phyloP scores from a whole-genome alignment of 2,329 filamentous ascomycete genomes.

The Epichloe scottii region DNA sequence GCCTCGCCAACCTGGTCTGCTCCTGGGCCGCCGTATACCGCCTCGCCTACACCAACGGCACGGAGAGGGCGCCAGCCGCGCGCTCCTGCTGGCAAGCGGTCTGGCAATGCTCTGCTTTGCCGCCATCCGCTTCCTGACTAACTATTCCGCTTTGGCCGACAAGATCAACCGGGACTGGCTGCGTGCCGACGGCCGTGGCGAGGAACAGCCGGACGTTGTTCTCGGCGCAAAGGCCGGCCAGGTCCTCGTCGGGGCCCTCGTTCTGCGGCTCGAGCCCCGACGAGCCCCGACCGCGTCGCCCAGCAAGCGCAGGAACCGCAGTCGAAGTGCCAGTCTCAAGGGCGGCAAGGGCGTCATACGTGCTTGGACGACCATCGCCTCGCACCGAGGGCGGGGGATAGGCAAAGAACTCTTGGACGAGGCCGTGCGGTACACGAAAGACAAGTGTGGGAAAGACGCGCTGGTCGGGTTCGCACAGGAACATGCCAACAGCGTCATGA shows the following conservation, averaged over 20 bases:
- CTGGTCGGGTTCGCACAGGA: slow-evolving; percentile 60
- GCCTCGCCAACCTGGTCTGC: slow-evolving; percentile 33
- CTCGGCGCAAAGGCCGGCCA: slow-evolving; percentile 56
- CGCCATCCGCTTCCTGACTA: slow-evolving; percentile 46
- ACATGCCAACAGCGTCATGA: slow-evolving; percentile 60
- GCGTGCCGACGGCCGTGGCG: slow-evolving; percentile 24
- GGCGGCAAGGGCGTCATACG: slow-evolving; percentile 60
- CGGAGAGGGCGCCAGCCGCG: slow-evolving; percentile 34
- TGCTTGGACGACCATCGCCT: slow-evolving; percentile 66
- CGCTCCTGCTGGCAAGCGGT: slow-evolving; percentile 46
- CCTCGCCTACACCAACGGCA: slow-evolving; percentile 28
- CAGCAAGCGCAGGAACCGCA: slow-evolving; percentile 22
- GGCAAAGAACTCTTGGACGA: slow-evolving; percentile 62
- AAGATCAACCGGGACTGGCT: slow-evolving; percentile 51
- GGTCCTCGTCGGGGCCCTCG: slow-evolving; percentile 57
- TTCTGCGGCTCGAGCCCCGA: slow-evolving; percentile 50
- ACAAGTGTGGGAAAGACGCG: slow-evolving; percentile 54
- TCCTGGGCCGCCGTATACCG: slow-evolving; percentile 33
- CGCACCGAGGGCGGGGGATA: slow-evolving; percentile 59
- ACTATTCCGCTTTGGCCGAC: slow-evolving; percentile 53
- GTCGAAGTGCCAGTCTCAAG: slow-evolving; percentile 28
- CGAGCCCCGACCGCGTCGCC: slow-evolving; percentile 10
- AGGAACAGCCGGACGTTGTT: slow-evolving; percentile 40
- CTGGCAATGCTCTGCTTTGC: slow-evolving; percentile 52
- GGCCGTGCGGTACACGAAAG: slow-evolving; percentile 54